Evolutionary conservation across 257 asterid genomes (phyloP).

Genomic region (Solanum medicagineum): DNA sequence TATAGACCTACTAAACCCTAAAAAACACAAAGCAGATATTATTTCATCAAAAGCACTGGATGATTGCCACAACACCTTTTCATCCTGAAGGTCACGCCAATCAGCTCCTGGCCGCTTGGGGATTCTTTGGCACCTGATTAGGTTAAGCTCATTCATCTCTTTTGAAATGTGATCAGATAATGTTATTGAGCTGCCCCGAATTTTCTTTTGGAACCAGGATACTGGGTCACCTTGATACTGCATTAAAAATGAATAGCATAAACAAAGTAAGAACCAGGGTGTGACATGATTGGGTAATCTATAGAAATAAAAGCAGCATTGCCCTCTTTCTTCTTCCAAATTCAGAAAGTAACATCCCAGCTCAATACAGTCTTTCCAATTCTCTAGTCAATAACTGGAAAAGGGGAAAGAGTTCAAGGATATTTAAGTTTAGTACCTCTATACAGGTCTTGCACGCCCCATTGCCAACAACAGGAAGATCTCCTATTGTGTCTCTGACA

Average conservation of each 20-base stretch:
- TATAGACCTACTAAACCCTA: background rate
- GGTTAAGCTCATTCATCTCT: constrained; percentile 85
- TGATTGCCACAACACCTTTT: constrained; percentile 40
- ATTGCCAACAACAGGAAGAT: constrained; percentile 80
- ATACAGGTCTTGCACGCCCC: constrained; percentile 57
- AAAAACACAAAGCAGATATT: background rate
- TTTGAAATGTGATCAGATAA: constrained; percentile 74
- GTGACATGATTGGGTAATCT: background rate
- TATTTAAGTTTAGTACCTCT: constrained; percentile 31
- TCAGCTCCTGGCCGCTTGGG: constrained; percentile 86
- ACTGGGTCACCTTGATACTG: constrained; percentile 68
- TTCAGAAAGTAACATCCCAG: background rate
- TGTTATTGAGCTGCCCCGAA: constrained; percentile 45
- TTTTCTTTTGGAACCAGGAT: constrained; percentile 83
- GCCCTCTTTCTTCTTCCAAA: background rate
- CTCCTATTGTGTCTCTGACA: constrained; percentile 92
- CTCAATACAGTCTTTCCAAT: background rate
- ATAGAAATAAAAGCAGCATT: background rate
- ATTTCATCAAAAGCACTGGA: background rate
- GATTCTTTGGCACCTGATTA: constrained; percentile 69
- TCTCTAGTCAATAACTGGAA: background rate
- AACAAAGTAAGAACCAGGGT: background rate
- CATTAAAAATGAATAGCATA: constrained; percentile 8
- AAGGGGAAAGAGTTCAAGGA: background rate
- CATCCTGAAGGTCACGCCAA: constrained; percentile 95